These are phyloP conservation scores for Eimeria zaria DNA, from an alignment of 169 alveolate species.

Conservation along the genomic window DNA sequence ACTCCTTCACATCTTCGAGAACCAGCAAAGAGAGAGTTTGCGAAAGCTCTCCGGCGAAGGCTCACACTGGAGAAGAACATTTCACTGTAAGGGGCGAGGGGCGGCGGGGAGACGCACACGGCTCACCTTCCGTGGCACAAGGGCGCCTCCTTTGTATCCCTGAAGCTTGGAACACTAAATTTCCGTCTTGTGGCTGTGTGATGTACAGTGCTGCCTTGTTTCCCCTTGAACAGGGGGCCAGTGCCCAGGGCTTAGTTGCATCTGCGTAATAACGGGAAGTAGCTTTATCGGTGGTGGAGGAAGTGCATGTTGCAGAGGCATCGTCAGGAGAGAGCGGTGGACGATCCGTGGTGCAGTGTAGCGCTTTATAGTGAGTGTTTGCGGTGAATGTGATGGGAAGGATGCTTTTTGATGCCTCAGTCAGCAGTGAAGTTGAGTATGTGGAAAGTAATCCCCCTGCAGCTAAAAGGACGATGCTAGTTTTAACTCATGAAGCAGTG, in stretches of 20 bases:
- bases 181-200: background rate
- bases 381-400: background rate
- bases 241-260: background rate
- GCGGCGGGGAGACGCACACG: background rate
- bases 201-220: background rate
- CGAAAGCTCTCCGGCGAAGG: background rate
- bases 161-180: background rate
- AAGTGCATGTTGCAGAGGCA: background rate
- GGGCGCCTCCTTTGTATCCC: background rate
- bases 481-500: background rate
- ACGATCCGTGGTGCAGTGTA: background rate
- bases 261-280: background rate
- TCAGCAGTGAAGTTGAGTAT: background rate
- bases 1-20: background rate
- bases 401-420: background rate
- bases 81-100: background rate
- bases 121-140: background rate
- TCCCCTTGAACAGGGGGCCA: background rate
- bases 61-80: background rate
- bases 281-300: background rate
- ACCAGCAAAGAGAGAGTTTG: background rate
- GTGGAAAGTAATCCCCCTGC: background rate
- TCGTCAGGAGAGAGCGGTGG: background rate
- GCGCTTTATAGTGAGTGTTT: too few relatives aligned
- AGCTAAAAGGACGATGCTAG: background rate